A percentile compares a stretch with the other conserved stretches of the same genome.
Evolutionary conservation across 106 monocot species (phyloP).

Genomic region (Triglochin maritima): DNA sequence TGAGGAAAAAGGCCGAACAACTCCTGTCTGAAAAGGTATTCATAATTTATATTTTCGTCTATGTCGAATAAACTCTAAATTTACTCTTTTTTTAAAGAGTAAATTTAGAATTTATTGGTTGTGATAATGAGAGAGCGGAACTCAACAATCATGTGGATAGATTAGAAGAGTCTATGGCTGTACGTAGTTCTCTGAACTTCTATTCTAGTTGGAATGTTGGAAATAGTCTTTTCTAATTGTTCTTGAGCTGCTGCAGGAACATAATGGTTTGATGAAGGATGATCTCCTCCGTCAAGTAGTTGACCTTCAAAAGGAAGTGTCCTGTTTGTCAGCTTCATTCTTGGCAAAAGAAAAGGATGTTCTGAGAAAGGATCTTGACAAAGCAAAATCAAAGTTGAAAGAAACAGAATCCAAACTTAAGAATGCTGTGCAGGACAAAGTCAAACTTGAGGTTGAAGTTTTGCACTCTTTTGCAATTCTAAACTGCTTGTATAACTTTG

Average conservation of each 20-base stretch:
- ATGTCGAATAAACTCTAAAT: neutral
- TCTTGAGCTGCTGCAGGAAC: neutral
- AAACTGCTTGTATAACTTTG: neutral
- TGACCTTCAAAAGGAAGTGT: slow-evolving; percentile 60
- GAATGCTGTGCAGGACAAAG: slow-evolving; percentile 73
- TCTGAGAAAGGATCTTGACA: slow-evolving; percentile 78
- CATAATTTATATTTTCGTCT: neutral
- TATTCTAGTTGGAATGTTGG: neutral
- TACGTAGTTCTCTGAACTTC: slow-evolving; percentile 22
- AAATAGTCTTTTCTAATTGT: neutral
- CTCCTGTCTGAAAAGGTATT: slow-evolving; percentile 62
- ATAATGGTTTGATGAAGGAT: slow-evolving; percentile 68
- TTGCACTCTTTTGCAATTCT: neutral
- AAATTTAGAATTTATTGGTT: slow-evolving; percentile 28
- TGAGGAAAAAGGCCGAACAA: slow-evolving; percentile 37
- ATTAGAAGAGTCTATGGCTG: slow-evolving; percentile 40
- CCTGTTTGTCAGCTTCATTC: slow-evolving; percentile 44
- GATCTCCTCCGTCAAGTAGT: slow-evolving; percentile 39
- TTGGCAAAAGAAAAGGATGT: slow-evolving; percentile 65
- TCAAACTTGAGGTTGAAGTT: slow-evolving; percentile 76
- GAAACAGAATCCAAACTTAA: slow-evolving; percentile 84
- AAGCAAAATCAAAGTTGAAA: slow-evolving; percentile 63
- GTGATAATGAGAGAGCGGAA: slow-evolving; percentile 30
- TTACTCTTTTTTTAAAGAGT: slow-evolving; percentile 11
- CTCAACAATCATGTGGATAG: slow-evolving; percentile 29